Percentiles rank a stretch among this genome's conserved stretches.
phyloP scores from a whole-genome alignment of 768 basidiomycete genomes.

The Mycena indigotica region DNA sequence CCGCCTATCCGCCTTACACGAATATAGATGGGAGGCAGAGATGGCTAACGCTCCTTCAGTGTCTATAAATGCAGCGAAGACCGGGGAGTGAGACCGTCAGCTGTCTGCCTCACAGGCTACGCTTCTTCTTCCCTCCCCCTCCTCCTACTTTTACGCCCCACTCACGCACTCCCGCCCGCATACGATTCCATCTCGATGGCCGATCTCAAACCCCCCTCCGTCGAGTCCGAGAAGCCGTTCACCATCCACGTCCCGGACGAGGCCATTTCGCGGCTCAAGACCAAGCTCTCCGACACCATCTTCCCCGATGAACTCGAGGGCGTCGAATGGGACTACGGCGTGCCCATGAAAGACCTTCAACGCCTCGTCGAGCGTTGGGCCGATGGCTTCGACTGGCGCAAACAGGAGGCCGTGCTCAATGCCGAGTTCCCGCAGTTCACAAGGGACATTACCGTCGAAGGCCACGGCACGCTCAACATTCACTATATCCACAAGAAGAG shows the following conservation, averaged over 20 bases:
- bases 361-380: conserved; percentile 52
- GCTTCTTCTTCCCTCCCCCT: too few relatives aligned
- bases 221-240: conserved; percentile 6
- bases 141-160: too few relatives aligned
- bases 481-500: conserved; percentile 50
- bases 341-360: conserved; percentile 49
- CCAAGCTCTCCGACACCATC: neutral
- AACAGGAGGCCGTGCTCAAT: conserved; percentile 41
- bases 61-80: too few relatives aligned
- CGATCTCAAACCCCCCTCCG: too few relatives aligned
- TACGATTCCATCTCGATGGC: too few relatives aligned
- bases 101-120: too few relatives aligned
- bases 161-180: too few relatives aligned
- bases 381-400: conserved; percentile 42
- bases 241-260: neutral
- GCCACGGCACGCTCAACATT: conserved; percentile 40
- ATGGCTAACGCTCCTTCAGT: too few relatives aligned
- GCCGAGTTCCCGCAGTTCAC: conserved; percentile 46
- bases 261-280: neutral
- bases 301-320: conserved; percentile 46
- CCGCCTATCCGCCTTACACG: too few relatives aligned
- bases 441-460: conserved; percentile 41
- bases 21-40: too few relatives aligned
- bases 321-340: conserved; percentile 54
- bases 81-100: too few relatives aligned